A percentile compares a stretch with the other conserved stretches of the same genome.
These are phyloP conservation scores for Macrophomina tecta DNA, from an alignment of 2,329 filamentous ascomycete species.

Conservation along the genomic window DNA sequence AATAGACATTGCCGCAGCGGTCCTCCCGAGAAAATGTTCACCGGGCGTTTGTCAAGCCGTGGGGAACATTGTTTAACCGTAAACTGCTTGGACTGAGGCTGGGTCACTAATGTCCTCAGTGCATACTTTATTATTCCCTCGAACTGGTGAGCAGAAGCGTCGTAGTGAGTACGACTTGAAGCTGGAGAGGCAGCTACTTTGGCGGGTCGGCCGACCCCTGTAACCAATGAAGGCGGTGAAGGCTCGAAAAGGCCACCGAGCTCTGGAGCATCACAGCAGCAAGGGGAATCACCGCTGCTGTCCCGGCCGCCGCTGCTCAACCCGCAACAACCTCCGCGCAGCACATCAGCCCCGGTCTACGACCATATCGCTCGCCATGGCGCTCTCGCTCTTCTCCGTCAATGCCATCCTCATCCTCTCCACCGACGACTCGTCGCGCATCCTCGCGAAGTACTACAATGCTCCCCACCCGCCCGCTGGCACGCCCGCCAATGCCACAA, in stretches of 20 bases:
- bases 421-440: constrained; percentile 85
- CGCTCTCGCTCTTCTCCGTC: constrained; percentile 61
- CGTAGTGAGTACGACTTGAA: not conserved
- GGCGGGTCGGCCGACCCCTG: not conserved
- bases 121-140: too few relatives aligned
- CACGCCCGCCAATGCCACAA: constrained; percentile 59
- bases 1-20: not conserved
- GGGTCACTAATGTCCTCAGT: too few relatives aligned
- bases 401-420: constrained; percentile 56
- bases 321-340: constrained; percentile 5
- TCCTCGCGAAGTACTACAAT: constrained; percentile 93
- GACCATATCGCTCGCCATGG: constrained; percentile 33
- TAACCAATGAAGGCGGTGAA: constrained; percentile 25
- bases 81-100: not conserved
- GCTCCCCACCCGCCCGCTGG: constrained; percentile 71
- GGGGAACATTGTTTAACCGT: not conserved
- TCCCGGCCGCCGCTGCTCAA: constrained; percentile 13
- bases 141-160: too few relatives aligned
- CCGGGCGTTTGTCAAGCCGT: not conserved
- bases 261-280: constrained; percentile 3
- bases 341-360: constrained; percentile 11
- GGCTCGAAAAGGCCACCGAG: constrained; percentile 26
- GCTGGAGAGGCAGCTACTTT: not conserved
- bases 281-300: constrained; percentile 25
- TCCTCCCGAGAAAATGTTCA: not conserved